Evolutionary conservation across 139 green algal genomes (phyloP).

Genomic region (Mychonastes homosphaera): DNA sequence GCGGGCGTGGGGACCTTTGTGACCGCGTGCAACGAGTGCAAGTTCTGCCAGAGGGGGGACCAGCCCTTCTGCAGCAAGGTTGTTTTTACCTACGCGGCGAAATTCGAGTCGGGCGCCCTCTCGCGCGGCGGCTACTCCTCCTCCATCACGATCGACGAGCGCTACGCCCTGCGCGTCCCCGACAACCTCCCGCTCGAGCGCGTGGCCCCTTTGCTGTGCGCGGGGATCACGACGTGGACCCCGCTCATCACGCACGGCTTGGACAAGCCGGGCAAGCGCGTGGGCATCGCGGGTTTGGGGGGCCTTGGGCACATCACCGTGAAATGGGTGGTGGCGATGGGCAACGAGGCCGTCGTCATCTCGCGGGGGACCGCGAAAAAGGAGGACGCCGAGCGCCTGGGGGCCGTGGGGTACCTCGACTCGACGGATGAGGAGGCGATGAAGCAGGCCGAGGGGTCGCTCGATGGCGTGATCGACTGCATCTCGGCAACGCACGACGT

Average conservation of each 20-base stretch:
- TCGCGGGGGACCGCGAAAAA: slow-evolving; percentile 39
- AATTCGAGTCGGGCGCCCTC: slow-evolving; percentile 29
- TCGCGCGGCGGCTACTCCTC: slow-evolving; percentile 63
- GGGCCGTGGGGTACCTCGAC: slow-evolving; percentile 23
- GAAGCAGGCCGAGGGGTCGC: slow-evolving; percentile 21
- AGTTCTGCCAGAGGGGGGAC: slow-evolving; percentile 17
- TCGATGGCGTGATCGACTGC: slow-evolving; percentile 83
- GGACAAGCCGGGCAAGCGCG: slow-evolving; percentile 57
- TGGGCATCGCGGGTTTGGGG: slow-evolving; percentile 42
- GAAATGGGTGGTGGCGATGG: slow-evolving; percentile 63
- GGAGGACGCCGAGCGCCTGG: slow-evolving; percentile 40
- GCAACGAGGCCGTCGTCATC: slow-evolving; percentile 28
- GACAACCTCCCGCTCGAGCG: slow-evolving; percentile 44
- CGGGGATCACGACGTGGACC: slow-evolving; percentile 34
- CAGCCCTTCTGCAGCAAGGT: slow-evolving; percentile 37
- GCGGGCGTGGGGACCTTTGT: slow-evolving; percentile 72
- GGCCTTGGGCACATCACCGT: slow-evolving; percentile 42
- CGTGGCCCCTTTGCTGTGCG: slow-evolving; percentile 69
- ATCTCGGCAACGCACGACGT: slow-evolving; percentile 59
- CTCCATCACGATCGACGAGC: slow-evolving; percentile 41
- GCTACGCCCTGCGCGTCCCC: slow-evolving; percentile 34
- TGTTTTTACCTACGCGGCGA: slow-evolving; percentile 62
- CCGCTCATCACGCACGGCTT: slow-evolving; percentile 58
- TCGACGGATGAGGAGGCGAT: slow-evolving; percentile 50
- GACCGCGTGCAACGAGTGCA: slow-evolving; percentile 45